These are phyloP conservation scores for Eucalyptus sp. DNA, from an alignment of 345 rosid genomes.

Conservation along the genomic window DNA sequence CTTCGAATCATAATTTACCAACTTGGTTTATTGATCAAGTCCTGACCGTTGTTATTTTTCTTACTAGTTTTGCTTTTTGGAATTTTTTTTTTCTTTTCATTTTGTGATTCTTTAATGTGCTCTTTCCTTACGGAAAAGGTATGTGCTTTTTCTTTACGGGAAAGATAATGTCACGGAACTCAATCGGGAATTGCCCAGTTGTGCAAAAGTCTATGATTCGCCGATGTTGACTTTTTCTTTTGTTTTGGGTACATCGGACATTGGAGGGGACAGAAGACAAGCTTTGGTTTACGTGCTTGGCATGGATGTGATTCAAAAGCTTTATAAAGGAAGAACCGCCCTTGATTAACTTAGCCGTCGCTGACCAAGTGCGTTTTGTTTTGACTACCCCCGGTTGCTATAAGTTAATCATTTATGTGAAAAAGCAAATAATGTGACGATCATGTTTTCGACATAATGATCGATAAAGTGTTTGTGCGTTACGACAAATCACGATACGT, in stretches of 20 bases:
- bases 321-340: not conserved
- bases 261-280: not conserved
- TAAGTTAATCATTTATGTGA: not conserved
- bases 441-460: not conserved
- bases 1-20: not conserved
- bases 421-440: not conserved
- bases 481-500: not conserved
- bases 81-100: not conserved
- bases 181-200: not conserved
- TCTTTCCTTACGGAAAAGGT: not conserved
- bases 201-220: not conserved
- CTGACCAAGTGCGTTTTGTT: not conserved
- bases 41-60: not conserved
- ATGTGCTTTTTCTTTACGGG: not conserved
- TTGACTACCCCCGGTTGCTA: not conserved
- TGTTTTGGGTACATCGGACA: not conserved
- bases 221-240: not conserved
- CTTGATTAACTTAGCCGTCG: not conserved
- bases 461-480: not conserved
- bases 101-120: not conserved
- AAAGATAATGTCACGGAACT: not conserved
- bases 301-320: not conserved
- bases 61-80: not conserved
- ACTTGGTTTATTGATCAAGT: not conserved
- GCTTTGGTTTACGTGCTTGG: not conserved